phyloP scores from a whole-genome alignment of 352 stramenopile genomes.

The Bremia lactucae region DNA sequence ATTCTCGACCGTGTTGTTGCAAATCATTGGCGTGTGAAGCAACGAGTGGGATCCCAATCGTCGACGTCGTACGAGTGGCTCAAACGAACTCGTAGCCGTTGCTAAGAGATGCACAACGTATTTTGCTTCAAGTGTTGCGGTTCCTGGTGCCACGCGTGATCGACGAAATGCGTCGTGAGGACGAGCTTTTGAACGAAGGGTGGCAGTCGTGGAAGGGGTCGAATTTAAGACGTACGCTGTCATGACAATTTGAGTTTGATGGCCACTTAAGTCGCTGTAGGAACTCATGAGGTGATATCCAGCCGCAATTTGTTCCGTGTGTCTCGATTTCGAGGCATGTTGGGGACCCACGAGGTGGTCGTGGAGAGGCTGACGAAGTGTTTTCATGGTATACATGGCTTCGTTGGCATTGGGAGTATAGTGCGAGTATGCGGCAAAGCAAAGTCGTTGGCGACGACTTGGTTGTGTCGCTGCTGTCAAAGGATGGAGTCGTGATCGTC shows the following conservation, averaged over 20 bases:
- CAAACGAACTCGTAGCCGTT: constrained; percentile 36
- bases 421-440: constrained; percentile 50
- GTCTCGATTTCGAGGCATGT: constrained; percentile 12
- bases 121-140: constrained; percentile 29
- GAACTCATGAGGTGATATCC: constrained; percentile 47
- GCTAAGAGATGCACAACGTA: constrained; percentile 43
- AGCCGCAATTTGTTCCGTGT: constrained; percentile 48
- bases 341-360: constrained; percentile 13
- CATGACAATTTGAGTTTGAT: constrained; percentile 47
- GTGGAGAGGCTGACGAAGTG: constrained; percentile 39
- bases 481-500: constrained; percentile 25
- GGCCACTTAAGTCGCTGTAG: constrained; percentile 35
- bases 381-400: constrained; percentile 59
- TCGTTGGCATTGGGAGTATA: constrained; percentile 25
- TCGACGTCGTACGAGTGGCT: constrained; percentile 42
- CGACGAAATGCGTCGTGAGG: neutral
- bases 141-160: constrained; percentile 2
- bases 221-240: constrained; percentile 38
- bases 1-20: constrained; percentile 13
- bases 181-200: constrained; percentile 14
- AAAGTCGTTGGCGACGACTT: constrained; percentile 39
- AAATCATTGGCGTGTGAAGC: constrained; percentile 24
- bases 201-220: neutral
- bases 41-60: constrained; percentile 47
- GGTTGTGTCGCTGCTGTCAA: constrained; percentile 22